Evolutionary conservation across 345 rosid genomes (phyloP).

Genomic region (Viola odorata): DNA sequence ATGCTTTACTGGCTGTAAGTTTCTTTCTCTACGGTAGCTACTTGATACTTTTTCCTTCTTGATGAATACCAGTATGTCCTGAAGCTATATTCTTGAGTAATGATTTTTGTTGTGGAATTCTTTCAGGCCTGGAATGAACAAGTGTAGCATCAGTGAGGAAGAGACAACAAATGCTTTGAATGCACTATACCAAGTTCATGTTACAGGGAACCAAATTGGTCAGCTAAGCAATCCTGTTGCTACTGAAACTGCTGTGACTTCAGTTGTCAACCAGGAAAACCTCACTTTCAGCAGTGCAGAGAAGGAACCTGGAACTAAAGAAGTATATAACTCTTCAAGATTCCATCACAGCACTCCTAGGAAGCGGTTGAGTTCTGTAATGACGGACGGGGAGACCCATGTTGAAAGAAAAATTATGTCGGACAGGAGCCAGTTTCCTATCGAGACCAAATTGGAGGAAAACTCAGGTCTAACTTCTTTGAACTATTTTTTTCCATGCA

Average conservation of each 20-base stretch:
- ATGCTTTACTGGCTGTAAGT: slow-evolving; percentile 97
- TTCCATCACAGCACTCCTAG: slow-evolving; percentile 31
- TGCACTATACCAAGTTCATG: slow-evolving; percentile 29
- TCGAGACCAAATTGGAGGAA: slow-evolving; percentile 34
- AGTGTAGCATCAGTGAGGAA: slow-evolving; percentile 57
- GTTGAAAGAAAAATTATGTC: slow-evolving; percentile 28
- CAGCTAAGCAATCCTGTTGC: slow-evolving; percentile 31
- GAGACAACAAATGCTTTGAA: slow-evolving; percentile 63
- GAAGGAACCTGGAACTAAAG: slow-evolving; percentile 50
- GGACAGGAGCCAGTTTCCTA: slow-evolving; percentile 30
- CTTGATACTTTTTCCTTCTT: not conserved
- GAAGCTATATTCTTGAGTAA: not conserved
- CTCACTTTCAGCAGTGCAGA: slow-evolving; percentile 26
- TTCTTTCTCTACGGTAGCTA: not conserved
- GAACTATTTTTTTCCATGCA: not conserved
- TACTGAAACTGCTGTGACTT: slow-evolving; percentile 13
- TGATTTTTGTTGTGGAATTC: slow-evolving; percentile 6
- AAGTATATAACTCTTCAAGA: slow-evolving; percentile 22
- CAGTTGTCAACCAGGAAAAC: slow-evolving; percentile 18
- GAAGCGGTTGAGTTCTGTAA: slow-evolving; percentile 33
- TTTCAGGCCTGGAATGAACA: slow-evolving; percentile 69
- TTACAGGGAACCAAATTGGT: slow-evolving; percentile 25
- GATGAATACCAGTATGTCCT: not conserved
- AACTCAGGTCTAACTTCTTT: not conserved
- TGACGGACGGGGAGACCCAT: slow-evolving; percentile 35